Evolutionary conservation across 139 green algal species (phyloP), one percentile per base, ranked within the genome.

Genomic region (Chlorella sp.): DNA sequence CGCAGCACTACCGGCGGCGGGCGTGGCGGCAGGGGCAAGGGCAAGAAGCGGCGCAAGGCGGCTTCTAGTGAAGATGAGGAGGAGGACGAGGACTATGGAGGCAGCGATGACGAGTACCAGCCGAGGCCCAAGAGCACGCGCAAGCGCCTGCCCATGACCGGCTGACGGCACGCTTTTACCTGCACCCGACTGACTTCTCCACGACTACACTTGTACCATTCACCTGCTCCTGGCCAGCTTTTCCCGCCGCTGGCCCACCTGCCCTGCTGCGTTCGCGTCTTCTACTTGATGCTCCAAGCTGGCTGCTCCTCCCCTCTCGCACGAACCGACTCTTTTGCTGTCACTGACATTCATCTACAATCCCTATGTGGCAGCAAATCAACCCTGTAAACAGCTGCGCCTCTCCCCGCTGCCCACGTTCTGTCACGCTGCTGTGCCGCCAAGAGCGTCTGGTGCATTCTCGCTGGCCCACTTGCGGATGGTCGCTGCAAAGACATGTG

Each of bases 81-180:
- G 15, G 56, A 47, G 16, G 60, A 57, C 4, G 62, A 57, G 36
- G 41, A 38, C 25, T 25, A 9, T 13, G 38, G 56, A 5, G 74
- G 25, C 32, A 56, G 55, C 32, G 60, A 41, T 20, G 60, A 83
- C 11, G 78, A 83, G 39, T 73, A 73, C 41, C 15, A 41, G 39
- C 62, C 60, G 0, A 28, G 26, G 25, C 26, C 25, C 11, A 36
- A 32, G 30, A 81, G 9, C 21, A 41, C 47, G 4, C 44, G 74
- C 34, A 81, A 81, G 74, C 62, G 60, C 13, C 74, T 81, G 74
- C 55, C 74, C 55, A 81, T 81, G 74, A 81, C 74, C 9, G 32
- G 44, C 56, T 81, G 34, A 81, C 3, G 1, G 30, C 18, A 34
- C 21, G 16, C 18, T 34, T 69, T 69, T 21, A 1, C 4, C 12